Evolutionary conservation across 2,329 filamentous ascomycete species (phyloP), one percentile per base, ranked within the genome.

Genomic region (Aspergillus puulaauensis): DNA sequence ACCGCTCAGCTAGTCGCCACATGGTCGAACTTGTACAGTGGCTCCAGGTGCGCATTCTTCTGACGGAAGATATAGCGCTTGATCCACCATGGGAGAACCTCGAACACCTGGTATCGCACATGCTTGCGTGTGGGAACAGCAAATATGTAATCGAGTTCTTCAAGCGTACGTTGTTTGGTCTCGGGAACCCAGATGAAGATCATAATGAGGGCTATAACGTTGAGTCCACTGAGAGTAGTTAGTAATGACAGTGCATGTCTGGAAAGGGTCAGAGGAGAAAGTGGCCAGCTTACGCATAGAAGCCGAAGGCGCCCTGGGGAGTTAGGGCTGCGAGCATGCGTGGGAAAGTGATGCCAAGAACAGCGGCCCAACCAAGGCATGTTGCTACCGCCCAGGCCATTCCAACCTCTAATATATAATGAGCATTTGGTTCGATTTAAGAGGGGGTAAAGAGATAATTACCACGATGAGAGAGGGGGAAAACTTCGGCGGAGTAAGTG

Each of bases 121-220:
- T 85, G 85, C 51, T 77, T 79, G 21, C 79, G 73, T 6, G 83
- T 86, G 2, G 84, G 84, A 3, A 88, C 84, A 4, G 82, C 83
- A 66, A 82, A 82, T 58, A 81, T 76, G 59, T 80, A 81, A 61
- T 89, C 86, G 37, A 89, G 73, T 67, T 86, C 83, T 68, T 84
- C 70, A 9, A 77, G 67, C 2, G 82, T 84, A 33, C 79, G 77
- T 64, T 84, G 79, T 61, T 83, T 84, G 4, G 82, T 84, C 67
- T 84, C 82, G 1, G 82, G 82, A 0, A 85, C 72, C 68, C 81
- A 83, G 41, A 88, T 75, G 75, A 87, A 87, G 61, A 89, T 88
- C 77, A 89, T 82, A 23, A 84, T 57, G 15, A 88, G 77, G 0
- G 86, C 86, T 2, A 83, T 66, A 4, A 87, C 62, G 61, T 89